Conservation (phyloP, 1,284 basidiomycete genomes). For the Leccinum subrobustum region DNA sequence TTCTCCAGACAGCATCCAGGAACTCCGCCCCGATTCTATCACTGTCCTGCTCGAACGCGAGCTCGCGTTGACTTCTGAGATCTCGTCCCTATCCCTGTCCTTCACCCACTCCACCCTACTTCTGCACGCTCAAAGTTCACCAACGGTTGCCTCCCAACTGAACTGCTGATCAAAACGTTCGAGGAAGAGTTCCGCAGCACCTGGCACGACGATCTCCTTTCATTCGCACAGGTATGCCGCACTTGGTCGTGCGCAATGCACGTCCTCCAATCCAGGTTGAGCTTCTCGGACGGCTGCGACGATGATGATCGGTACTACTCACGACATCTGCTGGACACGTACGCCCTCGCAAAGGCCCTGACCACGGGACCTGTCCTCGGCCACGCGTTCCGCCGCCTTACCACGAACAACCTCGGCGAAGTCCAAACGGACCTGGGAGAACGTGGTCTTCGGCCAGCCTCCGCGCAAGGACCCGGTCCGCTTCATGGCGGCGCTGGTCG, state of each 20-base stretch:
- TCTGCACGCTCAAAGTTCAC: constrained; percentile 5
- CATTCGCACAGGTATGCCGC: constrained; percentile 27
- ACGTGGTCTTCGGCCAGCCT: neutral
- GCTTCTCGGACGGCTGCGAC: constrained; percentile 18
- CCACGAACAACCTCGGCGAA: neutral
- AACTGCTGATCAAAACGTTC: constrained; percentile 25
- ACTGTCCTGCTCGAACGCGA: too few relatives aligned
- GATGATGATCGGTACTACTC: neutral
- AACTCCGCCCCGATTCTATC: too few relatives aligned
- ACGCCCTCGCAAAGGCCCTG: neutral
- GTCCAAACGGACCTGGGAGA: neutral
- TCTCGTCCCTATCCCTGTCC: too few relatives aligned
- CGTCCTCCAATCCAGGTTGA: constrained; percentile 16
- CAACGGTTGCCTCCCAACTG: neutral
- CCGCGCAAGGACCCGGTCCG: neutral
- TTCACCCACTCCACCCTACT: neutral
- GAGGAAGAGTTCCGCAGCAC: constrained; percentile 21
- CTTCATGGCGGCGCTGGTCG: constrained; percentile 22
- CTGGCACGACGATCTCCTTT: constrained; percentile 24
- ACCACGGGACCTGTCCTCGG: neutral
- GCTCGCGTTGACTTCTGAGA: too few relatives aligned
- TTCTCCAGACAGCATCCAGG: too few relatives aligned
- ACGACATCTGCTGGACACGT: constrained; percentile 11
- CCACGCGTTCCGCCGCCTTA: neutral
- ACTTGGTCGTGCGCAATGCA: constrained; percentile 27